Evolutionary conservation across 768 basidiomycete species (phyloP).

Genomic region (Pholiota conissans): DNA sequence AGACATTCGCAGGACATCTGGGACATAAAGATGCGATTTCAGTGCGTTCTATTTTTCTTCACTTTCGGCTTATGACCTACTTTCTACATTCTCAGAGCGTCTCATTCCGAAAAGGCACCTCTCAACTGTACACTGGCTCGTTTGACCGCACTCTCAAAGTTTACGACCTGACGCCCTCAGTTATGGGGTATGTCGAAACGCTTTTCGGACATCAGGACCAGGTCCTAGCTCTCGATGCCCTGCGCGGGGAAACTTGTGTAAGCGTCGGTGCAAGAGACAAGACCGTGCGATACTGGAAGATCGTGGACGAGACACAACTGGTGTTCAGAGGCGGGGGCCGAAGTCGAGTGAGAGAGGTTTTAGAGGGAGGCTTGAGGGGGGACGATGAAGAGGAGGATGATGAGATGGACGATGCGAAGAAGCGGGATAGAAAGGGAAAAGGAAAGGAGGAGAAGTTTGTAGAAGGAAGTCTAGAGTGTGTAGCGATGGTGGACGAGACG

Average conservation of each 20-base stretch:
- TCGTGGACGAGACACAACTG: conserved; percentile 91
- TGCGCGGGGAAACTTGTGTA: conserved; percentile 82
- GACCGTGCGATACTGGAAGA: conserved; percentile 94
- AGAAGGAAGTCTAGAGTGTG: conserved; percentile 90
- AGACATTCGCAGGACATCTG: conserved; percentile 79
- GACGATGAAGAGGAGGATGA: conserved; percentile 51
- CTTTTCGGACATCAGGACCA: conserved; percentile 96
- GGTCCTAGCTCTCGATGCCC: conserved; percentile 73
- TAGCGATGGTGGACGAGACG: conserved; percentile 93
- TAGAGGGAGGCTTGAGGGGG: conserved; percentile 75
- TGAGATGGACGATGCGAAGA: conserved; percentile 22
- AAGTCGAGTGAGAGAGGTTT: conserved; percentile 73
- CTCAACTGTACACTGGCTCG: conserved; percentile 74
- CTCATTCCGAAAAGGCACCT: conserved; percentile 75
- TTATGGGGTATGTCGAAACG: conserved; percentile 94
- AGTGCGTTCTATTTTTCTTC: conserved; percentile 22
- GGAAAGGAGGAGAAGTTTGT: conserved; percentile 53
- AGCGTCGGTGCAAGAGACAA: conserved; percentile 90
- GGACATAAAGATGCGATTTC: conserved; percentile 49
- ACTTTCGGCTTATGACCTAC: too few species aligned
- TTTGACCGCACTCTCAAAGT: conserved; percentile 90
- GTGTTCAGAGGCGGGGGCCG: conserved; percentile 96
- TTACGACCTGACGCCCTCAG: conserved; percentile 67
- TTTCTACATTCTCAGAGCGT: conserved; percentile 45
- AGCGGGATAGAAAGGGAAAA: conserved; percentile 33